Conservation (phyloP, 2,329 filamentous ascomycete species). For the Penicillium decumbens region DNA sequence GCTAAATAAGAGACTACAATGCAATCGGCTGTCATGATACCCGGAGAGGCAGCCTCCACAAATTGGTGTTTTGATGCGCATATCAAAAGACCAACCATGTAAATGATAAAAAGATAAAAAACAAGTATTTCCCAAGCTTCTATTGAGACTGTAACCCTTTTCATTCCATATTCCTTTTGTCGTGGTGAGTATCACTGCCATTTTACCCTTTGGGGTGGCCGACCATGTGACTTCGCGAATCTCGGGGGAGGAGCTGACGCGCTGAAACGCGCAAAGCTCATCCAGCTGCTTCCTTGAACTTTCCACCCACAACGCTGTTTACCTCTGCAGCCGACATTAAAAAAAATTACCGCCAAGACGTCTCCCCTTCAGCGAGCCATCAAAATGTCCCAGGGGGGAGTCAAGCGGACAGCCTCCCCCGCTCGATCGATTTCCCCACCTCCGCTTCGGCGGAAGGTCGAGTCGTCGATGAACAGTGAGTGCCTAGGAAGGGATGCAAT, state of each 20-base stretch:
- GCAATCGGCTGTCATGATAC: constrained; percentile 16
- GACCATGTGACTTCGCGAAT: constrained; percentile 41
- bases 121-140: background rate
- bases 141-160: background rate
- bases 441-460: constrained; percentile 52
- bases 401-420: constrained; percentile 37
- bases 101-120: background rate
- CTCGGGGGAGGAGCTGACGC: background rate
- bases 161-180: background rate
- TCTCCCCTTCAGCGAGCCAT: constrained; percentile 10
- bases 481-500: background rate
- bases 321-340: background rate
- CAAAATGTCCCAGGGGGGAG: constrained; percentile 28
- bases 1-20: constrained; percentile 44
- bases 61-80: background rate
- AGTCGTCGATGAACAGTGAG: constrained; percentile 52
- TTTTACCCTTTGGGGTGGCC: constrained; percentile 5
- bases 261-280: background rate
- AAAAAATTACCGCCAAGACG: constrained; percentile 5
- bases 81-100: background rate
- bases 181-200: background rate
- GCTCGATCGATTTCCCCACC: constrained; percentile 53
- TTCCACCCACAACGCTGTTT: background rate
- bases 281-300: background rate
- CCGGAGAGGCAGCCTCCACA: constrained; percentile 20